phyloP scores from a whole-genome alignment of 2,329 filamentous ascomycete genomes.

The Daldinia eschscholtzii region DNA sequence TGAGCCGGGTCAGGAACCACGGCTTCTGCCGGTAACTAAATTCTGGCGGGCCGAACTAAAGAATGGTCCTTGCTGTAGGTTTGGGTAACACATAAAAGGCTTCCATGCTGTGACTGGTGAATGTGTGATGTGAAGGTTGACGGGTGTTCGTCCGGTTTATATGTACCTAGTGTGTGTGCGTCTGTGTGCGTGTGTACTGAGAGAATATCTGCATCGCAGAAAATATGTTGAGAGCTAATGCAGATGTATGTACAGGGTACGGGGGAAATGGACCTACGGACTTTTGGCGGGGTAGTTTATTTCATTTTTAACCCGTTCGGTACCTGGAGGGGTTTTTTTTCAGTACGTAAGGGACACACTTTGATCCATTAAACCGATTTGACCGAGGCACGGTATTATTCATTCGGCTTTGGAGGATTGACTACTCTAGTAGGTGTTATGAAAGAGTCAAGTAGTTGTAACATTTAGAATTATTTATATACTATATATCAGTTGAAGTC shows the following conservation, averaged over 20 bases:
- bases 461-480: neutral
- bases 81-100: neutral
- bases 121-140: neutral
- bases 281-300: conserved; percentile 14
- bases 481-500: neutral
- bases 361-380: conserved; percentile 39
- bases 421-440: too few relatives aligned
- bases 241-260: neutral
- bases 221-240: neutral
- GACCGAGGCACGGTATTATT: conserved; percentile 31
- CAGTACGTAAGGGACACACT: conserved; percentile 15
- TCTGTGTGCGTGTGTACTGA: neutral
- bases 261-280: neutral
- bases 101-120: neutral
- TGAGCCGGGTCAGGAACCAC: conserved; percentile 18
- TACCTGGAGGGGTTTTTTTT: conserved; percentile 1
- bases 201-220: neutral
- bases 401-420: neutral
- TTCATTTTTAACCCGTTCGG: neutral
- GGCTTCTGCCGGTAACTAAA: conserved; percentile 35
- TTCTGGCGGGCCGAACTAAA: conserved; percentile 18
- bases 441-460: too few relatives aligned
- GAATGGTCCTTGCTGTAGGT: neutral
- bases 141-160: neutral
- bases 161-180: neutral